A percentile compares a stretch with the other conserved stretches of the same genome.
Conservation (phyloP, 345 rosid genomes). For the Moricandia moricandioides region DNA sequence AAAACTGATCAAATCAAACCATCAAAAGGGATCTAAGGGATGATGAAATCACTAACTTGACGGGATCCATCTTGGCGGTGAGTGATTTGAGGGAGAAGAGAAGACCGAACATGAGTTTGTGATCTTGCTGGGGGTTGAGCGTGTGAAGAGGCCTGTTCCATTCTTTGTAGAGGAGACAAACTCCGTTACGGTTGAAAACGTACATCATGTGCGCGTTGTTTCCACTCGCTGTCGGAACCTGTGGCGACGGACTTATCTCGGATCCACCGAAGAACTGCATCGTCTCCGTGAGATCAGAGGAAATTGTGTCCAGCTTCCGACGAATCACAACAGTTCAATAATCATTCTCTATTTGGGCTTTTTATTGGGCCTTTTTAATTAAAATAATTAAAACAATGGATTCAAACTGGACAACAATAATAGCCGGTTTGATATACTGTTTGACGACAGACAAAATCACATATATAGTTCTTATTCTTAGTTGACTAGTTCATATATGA, state of each 20-base stretch:
- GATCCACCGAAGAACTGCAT: slow-evolving; percentile 98
- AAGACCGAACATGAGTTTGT: slow-evolving; percentile 94
- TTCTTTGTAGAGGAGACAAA: slow-evolving; percentile 87
- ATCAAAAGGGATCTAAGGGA: not conserved
- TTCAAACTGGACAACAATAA: not conserved
- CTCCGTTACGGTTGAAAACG: slow-evolving; percentile 76
- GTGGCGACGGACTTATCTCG: slow-evolving; percentile 86
- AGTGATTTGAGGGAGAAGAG: slow-evolving; percentile 98
- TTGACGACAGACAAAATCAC: not conserved
- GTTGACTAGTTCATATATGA: no score
- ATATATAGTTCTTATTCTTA: not conserved
- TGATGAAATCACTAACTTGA: slow-evolving; percentile 41
- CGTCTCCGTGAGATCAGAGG: slow-evolving; percentile 10
- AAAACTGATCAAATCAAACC: not conserved
- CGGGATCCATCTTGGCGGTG: slow-evolving; percentile 95
- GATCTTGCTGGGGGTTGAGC: slow-evolving; percentile 81
- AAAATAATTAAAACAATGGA: no score
- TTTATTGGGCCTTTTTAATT: no score
- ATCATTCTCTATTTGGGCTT: no score
- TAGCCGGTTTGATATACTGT: not conserved
- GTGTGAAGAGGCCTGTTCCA: slow-evolving; percentile 91
- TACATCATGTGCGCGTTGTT: slow-evolving; percentile 90
- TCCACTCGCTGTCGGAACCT: slow-evolving; percentile 65
- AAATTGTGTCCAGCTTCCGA: not conserved
- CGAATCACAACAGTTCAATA: not conserved